Evolutionary conservation across 208 protist genomes (phyloP).

Genomic region (Jaenimonas drosophilae): DNA sequence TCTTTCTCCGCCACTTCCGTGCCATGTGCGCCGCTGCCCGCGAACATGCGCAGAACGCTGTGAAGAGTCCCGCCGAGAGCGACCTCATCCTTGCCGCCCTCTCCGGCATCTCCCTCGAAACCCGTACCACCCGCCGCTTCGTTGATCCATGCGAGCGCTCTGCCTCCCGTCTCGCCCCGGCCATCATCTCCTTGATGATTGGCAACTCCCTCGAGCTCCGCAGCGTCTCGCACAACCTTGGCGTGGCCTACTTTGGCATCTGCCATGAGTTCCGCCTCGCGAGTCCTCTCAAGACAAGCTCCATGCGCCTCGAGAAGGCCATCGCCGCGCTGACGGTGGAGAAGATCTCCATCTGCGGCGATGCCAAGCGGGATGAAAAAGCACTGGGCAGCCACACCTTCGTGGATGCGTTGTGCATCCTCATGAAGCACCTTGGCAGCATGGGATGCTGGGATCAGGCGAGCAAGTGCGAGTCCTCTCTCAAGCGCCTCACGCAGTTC

Average conservation of each 20-base stretch:
- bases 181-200: no score
- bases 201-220: conserved; percentile 47
- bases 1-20: conserved; percentile 27
- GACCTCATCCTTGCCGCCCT: conserved; percentile 48
- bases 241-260: conserved; percentile 31
- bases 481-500: no score
- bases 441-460: no score
- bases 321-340: no score
- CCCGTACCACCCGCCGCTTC: conserved; percentile 39
- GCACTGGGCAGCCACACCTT: no score
- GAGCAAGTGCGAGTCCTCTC: no score
- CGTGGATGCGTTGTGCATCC: no score
- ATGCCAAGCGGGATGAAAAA: no score
- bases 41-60: conserved; percentile 14
- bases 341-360: no score
- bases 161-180: conserved; percentile 17
- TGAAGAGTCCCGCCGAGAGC: conserved; percentile 16
- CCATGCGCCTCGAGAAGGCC: no score
- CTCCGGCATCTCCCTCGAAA: conserved; percentile 31
- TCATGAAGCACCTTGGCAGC: no score
- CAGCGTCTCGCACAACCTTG: conserved; percentile 56
- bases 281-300: conserved; percentile 26
- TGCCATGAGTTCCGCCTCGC: conserved; percentile 41
- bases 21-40: conserved; percentile 22
- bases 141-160: conserved; percentile 31